phyloP scores from a whole-genome alignment of 1,284 basidiomycete genomes.

The Heliocybe sulcata region DNA sequence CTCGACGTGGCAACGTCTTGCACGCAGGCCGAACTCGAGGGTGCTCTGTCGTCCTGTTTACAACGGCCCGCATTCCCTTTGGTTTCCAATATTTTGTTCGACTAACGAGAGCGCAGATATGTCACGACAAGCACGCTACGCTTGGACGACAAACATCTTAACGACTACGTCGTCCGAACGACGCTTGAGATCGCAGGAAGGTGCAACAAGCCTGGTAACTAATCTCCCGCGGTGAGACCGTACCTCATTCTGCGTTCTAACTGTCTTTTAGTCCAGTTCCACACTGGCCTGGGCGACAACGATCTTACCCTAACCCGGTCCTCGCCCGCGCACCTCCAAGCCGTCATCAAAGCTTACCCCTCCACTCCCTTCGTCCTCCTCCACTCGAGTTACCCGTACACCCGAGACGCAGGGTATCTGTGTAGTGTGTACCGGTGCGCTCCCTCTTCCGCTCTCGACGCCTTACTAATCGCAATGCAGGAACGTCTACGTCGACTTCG shows the following conservation, averaged over 20 bases:
- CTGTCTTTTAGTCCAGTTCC: slow-evolving; percentile 59
- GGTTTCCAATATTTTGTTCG: background rate
- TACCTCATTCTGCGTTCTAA: slow-evolving; percentile 2
- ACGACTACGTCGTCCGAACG: slow-evolving; percentile 58
- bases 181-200: slow-evolving; percentile 43
- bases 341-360: slow-evolving; percentile 56
- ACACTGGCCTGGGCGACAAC: slow-evolving; percentile 71
- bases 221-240: background rate
- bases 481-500: slow-evolving; percentile 75
- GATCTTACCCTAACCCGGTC: slow-evolving; percentile 54
- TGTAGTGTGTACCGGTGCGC: background rate
- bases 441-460: background rate
- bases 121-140: slow-evolving; percentile 27
- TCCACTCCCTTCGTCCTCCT: slow-evolving; percentile 56
- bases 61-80: background rate
- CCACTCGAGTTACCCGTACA: slow-evolving; percentile 69
- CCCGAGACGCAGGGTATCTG: slow-evolving; percentile 61
- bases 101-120: slow-evolving; percentile 11
- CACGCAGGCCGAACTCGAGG: slow-evolving; percentile 7
- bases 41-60: background rate
- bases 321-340: slow-evolving; percentile 61
- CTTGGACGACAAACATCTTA: slow-evolving; percentile 52
- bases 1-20: slow-evolving; percentile 36
- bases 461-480: slow-evolving; percentile 27
- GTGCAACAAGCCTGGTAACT: slow-evolving; percentile 49